Evolutionary conservation across 768 basidiomycete genomes (phyloP), one percentile per base, ranked within the genome.

Genomic region (Russula emetica): DNA sequence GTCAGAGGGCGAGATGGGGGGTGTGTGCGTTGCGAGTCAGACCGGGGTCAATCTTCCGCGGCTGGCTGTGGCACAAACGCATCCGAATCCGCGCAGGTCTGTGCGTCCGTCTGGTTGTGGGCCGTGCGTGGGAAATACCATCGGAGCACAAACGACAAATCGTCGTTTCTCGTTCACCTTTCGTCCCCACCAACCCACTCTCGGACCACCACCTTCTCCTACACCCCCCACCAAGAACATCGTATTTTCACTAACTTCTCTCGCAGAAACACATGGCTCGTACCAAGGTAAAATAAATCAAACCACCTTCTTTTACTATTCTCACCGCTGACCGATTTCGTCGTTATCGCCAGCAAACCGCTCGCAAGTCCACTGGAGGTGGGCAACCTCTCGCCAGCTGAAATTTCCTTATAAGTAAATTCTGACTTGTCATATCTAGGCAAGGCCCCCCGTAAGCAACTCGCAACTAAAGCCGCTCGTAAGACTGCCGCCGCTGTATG

Each of bases 281-380:
- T 73, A 94, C 92, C 74, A 94, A 93, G 85, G 90, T 89, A 66
- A 58, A 66, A 56, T 72, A 42, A 22, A 63, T 22, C 18, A 54
- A 54, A 38, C 20, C 60, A 52, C 26, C 38, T 47, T 34, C 20
- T 45, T 45, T 61, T 51, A n/a, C 40, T 14, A 30, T 20, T 11
- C 2, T 20, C 7, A 22, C 30, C 1, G 30, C 32, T 67, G 47
- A 55, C 63, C 24, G 55, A 28, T 61, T 60, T 42, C 68, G 73
- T 72, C 74, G 70, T 69, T 68, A 69, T 71, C 70, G 55, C 56
- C 70, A 94, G 94, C 95, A 97, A 94, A 97, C 94, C 75, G 95
- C 95, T 74, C 93, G 95, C 79, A 97, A 98, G 83, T 97, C 95
- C 62, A 97, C 96, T 69, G 96, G 96, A 89, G 94, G 94, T 87